These are phyloP conservation scores for Vitrella brassicaformis DNA, from an alignment of 73 alveolate species.

Conservation along the genomic window DNA sequence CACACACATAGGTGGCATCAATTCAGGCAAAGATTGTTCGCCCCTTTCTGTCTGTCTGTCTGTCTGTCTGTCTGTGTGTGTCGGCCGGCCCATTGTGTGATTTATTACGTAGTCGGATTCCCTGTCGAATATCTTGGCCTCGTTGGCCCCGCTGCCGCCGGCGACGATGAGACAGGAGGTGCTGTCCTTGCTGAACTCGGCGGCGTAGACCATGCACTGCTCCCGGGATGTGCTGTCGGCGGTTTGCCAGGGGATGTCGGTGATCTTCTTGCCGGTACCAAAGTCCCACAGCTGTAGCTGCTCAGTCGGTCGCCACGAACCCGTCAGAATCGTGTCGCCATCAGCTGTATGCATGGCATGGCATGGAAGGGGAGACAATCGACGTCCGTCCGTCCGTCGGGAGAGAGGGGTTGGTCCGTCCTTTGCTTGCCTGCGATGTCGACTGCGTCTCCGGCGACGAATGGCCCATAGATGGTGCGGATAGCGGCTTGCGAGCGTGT, in stretches of 20 bases:
- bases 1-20: no score
- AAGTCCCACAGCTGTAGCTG: constrained; percentile 54
- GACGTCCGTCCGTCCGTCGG: no score
- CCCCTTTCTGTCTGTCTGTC: no score
- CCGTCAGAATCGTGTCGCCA: constrained; percentile 45
- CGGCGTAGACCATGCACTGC: constrained; percentile 48
- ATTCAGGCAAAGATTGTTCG: no score
- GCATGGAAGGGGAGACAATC: no score
- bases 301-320: constrained; percentile 47
- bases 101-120: constrained; percentile 21
- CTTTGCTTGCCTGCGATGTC: constrained; percentile 47
- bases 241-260: constrained; percentile 39
- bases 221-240: constrained; percentile 9
- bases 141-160: constrained; percentile 53
- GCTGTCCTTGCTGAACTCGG: constrained; percentile 38
- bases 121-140: constrained; percentile 47
- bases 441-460: constrained; percentile 50
- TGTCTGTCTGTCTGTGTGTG: no score
- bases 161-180: constrained; percentile 44
- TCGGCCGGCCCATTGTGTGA: no score
- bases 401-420: no score
- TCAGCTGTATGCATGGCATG: no score
- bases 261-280: constrained; percentile 46
- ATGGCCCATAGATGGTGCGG: constrained; percentile 48
- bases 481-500: constrained; percentile 51